Conservation (phyloP, 129 eudicot genomes). For the Artemisia annua region DNA sequence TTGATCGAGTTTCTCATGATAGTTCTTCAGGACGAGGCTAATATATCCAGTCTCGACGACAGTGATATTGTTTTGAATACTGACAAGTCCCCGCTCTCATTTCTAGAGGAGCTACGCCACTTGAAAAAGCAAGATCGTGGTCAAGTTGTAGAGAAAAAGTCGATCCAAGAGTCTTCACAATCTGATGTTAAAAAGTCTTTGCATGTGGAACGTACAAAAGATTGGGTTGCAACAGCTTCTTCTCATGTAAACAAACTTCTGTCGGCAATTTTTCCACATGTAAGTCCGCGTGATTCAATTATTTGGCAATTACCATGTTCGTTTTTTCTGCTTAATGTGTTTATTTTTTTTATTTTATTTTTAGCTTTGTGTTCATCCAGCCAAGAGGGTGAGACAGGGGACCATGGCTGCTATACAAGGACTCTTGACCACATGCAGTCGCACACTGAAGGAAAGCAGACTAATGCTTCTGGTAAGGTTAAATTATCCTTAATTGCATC, state of each 20-base stretch:
- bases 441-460: conserved; percentile 70
- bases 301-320: not conserved
- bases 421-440: conserved; percentile 65
- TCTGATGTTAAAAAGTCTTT: conserved; percentile 41
- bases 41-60: conserved; percentile 38
- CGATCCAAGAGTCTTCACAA: conserved; percentile 27
- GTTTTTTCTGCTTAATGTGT: not conserved
- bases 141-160: conserved; percentile 31
- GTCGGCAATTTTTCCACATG: conserved; percentile 71
- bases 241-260: conserved; percentile 67
- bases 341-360: conserved; percentile 6
- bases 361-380: conserved; percentile 87
- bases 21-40: conserved; percentile 71
- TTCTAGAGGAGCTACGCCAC: conserved; percentile 77
- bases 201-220: conserved; percentile 75
- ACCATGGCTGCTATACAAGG: conserved; percentile 67
- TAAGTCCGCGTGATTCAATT: conserved; percentile 30
- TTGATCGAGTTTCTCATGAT: conserved; percentile 79
- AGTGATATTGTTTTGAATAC: conserved; percentile 24
- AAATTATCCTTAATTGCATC: conserved; percentile 3
- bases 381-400: conserved; percentile 68
- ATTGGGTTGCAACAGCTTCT: conserved; percentile 69
- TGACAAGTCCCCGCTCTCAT: conserved; percentile 50
- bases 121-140: conserved; percentile 41
- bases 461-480: conserved; percentile 78